Evolutionary conservation across 2,329 filamentous ascomycete genomes (phyloP).

Genomic region (Parastagonospora nodorum): DNA sequence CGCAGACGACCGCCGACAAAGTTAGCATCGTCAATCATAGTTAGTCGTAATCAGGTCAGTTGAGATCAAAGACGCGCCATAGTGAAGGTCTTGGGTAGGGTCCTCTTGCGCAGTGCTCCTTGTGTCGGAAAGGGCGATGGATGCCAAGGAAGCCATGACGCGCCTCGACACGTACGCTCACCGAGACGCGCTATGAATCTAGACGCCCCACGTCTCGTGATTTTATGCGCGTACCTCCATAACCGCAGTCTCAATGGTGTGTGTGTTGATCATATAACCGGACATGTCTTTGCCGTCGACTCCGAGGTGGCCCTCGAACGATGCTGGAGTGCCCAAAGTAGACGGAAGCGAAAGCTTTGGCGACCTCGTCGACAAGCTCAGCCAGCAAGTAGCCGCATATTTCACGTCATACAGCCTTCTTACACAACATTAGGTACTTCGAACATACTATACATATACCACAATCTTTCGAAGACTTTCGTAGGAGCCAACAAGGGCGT

Average conservation of each 20-base stretch:
- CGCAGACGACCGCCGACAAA: constrained; percentile 33
- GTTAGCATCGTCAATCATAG: constrained; percentile 27
- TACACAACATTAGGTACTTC: constrained; percentile 40
- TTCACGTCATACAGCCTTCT: constrained; percentile 13
- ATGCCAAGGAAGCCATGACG: constrained; percentile 27
- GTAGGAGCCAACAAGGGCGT: constrained; percentile 66
- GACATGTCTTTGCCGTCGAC: constrained; percentile 37
- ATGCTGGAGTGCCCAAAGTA: constrained; percentile 61
- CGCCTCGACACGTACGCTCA: constrained; percentile 1
- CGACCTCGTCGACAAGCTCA: constrained; percentile 69
- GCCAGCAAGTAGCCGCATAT: constrained; percentile 36
- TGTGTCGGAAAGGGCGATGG: constrained; percentile 6
- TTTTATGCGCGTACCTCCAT: neutral
- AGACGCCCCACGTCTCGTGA: neutral
- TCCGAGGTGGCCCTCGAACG: constrained; percentile 33
- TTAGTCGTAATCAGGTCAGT: neutral
- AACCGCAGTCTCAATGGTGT: constrained; percentile 6
- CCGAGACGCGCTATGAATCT: neutral
- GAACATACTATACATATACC: constrained; percentile 67
- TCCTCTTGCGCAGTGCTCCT: neutral
- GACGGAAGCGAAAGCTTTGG: constrained; percentile 64
- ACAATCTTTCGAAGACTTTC: constrained; percentile 74
- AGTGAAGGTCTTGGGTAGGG: neutral
- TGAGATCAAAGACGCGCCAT: neutral
- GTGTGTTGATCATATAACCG: neutral